Base-by-base conservation (phyloP, 192 early-diverging fungal genomes). In the Glomus cerebriforme region DNA sequence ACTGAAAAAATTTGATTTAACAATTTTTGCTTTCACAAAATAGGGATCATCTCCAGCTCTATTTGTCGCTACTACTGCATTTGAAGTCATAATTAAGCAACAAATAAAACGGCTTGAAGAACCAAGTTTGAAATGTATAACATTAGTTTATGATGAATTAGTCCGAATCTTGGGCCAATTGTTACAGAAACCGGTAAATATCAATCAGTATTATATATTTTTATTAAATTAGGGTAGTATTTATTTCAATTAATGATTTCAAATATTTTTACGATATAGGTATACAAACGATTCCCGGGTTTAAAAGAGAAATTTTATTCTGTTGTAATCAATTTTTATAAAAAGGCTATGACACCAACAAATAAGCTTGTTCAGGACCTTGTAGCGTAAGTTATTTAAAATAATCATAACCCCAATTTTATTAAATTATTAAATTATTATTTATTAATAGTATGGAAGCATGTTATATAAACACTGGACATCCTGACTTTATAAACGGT, bases 31-130 rank as follows among this genome's bases (percentile, higher is more conserved):
- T 2, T 54, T 19, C 5, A 7, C 6, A 19, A 54, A 49, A 54
- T 75, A 91, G 89, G 98, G 98, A 72, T 96, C 97, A 24, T 93
- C 95, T 24, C 98, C 98, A 27, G 94, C 97, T 24, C 89, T 99
- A 27, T 99, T 99, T 89, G 97, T 99, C 62, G 96, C 95, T 24
- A 97, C 97, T 19, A 95, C 95, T 58, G 98, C 98, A 15, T 99
- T 99, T 80, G 96, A 97, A 83, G 94, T 96, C 27, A 94, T 99
- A 54, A 94, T 99, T 80, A 98, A 97, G 86, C 94, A 99, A 86
- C 98, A 99, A 87, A 99, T 99, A 85, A 95, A 94, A 82, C 92
- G 98, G 4, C 86, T 99, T 24, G 98, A 99, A 85, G 97, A 99
- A 39, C 98, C 98, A 31, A 93, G 95, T 80, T 86, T 99, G 79